Base-by-base conservation (phyloP, 2,329 filamentous ascomycete species). In the Xylariaceae sp. region DNA sequence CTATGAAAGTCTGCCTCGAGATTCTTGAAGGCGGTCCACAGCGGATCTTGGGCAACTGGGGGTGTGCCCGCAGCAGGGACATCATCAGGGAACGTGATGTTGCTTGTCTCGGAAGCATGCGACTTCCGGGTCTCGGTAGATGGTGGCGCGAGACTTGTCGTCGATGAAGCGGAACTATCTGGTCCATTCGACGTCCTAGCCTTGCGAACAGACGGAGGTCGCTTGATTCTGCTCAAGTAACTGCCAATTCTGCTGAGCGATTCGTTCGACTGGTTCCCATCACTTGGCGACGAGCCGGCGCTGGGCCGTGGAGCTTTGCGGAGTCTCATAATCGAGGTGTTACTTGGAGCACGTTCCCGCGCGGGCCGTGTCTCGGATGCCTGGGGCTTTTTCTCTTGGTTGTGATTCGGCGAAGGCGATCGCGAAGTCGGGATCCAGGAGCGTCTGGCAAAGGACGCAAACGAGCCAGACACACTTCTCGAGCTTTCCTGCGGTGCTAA, bases 11-110 rank as follows among this genome's bases (percentile, higher is more conserved):
- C 74, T n/a, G 76, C 68, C 51, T 85, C 82, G 18, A 85, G 73
- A 10, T 76, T 76, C 63, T 80, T 81, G 71, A 85, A 85, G 2
- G 75, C 74, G 4, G 78, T 77, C 80, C 80, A 84, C 18, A 85
- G 73, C 7, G 81, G 76, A 67, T 85, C 83, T 58, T 78, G 77
- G 44, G 74, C 71, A 10, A 58, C 63, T 9, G 68, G 54, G 10
- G 62, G 41, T 47, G 63, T 61, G 39, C 52, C 61, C 34, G 59
- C 34, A 5, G 60, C 17, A 11, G 60, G 15, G 15, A 53, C 59
- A n/a, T 73, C 70, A 2, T 72, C 70, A 2, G 68, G 67, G 37
- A 66, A 68, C 39, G 69, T 73, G 53, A 67, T 71, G 23, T 66
- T 69, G 56, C 70, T 73, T 44, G 65, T 69, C 58, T 71, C 71